These are phyloP conservation scores for Ophiostoma sp. DNA, from an alignment of 2,329 filamentous ascomycete species.

Conservation along the genomic window DNA sequence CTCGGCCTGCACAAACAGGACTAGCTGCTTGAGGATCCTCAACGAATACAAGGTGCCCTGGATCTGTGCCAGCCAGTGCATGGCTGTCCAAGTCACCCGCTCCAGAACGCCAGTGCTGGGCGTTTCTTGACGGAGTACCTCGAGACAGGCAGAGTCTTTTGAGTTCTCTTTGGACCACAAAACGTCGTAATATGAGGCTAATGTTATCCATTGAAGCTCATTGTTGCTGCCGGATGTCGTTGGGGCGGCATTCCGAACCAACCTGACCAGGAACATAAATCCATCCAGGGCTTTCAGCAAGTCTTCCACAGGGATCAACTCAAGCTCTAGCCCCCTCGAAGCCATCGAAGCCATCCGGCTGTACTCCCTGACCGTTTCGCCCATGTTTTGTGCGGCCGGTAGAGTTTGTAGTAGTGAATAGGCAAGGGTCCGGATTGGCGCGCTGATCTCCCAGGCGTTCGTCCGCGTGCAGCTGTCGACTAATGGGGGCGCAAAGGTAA, in stretches of 20 bases:
- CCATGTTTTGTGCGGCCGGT: conserved; percentile 21
- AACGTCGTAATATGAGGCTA: conserved; percentile 43
- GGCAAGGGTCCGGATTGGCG: conserved; percentile 39
- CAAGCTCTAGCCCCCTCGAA: conserved; percentile 37
- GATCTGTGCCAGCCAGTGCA: conserved; percentile 63
- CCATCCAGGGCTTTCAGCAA: conserved; percentile 31
- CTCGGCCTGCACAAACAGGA: conserved; percentile 37
- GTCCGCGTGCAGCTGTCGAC: conserved; percentile 42
- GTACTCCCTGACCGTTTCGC: conserved; percentile 40
- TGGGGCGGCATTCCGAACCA: conserved; percentile 29
- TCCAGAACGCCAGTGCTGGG: conserved; percentile 36
- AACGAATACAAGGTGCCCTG: conserved; percentile 64
- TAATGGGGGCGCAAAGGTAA: conserved; percentile 45
- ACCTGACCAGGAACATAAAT: conserved; percentile 34
- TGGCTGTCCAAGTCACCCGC: conserved; percentile 53
- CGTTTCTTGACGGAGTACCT: conserved; percentile 35
- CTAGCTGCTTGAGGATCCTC: conserved; percentile 54
- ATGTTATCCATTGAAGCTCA: conserved; percentile 38
- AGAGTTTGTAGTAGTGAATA: conserved; percentile 40
- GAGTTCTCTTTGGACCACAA: conserved; percentile 36
- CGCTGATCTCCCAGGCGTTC: conserved; percentile 45
- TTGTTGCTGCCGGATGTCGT: not conserved
- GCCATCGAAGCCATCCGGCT: conserved; percentile 39
- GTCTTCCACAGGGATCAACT: conserved; percentile 33
- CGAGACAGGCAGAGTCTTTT: conserved; percentile 37